These are phyloP conservation scores for Cyclotella distinguenda DNA, from an alignment of 108 stramenopile genomes.

Conservation along the genomic window DNA sequence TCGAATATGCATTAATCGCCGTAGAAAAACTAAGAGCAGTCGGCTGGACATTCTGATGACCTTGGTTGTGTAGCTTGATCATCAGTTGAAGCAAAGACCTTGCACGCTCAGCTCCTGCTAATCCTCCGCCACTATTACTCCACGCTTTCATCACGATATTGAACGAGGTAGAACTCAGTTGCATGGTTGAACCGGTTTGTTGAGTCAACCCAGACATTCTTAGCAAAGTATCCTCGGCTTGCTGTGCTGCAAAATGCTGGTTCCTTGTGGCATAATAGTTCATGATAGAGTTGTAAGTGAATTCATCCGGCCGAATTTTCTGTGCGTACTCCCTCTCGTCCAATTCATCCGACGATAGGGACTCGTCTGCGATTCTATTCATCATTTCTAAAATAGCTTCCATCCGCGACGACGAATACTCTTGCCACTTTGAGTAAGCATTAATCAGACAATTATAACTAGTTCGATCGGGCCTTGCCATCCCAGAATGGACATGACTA, in stretches of 20 bases:
- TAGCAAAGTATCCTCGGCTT: slow-evolving; percentile 35
- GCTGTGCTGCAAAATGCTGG: slow-evolving; percentile 21
- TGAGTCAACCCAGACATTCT: slow-evolving; percentile 35
- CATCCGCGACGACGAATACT: slow-evolving; percentile 25
- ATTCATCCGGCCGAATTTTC: slow-evolving; percentile 23
- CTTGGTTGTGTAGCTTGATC: slow-evolving; percentile 22
- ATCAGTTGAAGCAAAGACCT: slow-evolving; percentile 33
- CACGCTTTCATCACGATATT: slow-evolving; percentile 50
- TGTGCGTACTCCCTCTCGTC: slow-evolving; percentile 1
- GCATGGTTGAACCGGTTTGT: background rate
- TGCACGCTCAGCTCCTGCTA: slow-evolving; percentile 36
- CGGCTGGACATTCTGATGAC: slow-evolving; percentile 33
- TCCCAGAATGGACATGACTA: no score
- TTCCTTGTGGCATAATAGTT: slow-evolving; percentile 32
- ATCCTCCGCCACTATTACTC: slow-evolving; percentile 35
- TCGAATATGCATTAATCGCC: slow-evolving; percentile 41
- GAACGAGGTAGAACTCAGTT: slow-evolving; percentile 34
- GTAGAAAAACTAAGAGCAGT: slow-evolving; percentile 33
- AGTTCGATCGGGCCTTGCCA: slow-evolving; percentile 30
- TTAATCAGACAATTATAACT: slow-evolving; percentile 39
- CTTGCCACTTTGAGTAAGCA: slow-evolving; percentile 34
- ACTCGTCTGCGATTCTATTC: slow-evolving; percentile 13
- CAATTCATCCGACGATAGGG: background rate
- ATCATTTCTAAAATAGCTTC: slow-evolving; percentile 33
- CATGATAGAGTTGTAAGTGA: slow-evolving; percentile 41